These are phyloP conservation scores for Turritis glabra DNA, from an alignment of 345 rosid species.

Conservation along the genomic window DNA sequence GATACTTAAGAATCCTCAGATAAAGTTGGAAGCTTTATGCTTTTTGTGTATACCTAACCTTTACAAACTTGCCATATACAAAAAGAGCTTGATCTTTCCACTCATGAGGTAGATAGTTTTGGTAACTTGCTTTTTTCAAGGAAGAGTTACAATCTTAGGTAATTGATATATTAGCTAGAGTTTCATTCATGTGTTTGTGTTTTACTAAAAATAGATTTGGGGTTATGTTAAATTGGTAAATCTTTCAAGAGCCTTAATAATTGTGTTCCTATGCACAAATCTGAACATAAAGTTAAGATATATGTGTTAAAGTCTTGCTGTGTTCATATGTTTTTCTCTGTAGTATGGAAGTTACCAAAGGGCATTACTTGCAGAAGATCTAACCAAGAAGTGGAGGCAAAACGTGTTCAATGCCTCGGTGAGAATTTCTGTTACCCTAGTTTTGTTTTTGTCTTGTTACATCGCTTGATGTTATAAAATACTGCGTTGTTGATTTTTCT, in stretches of 20 bases:
- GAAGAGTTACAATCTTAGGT: conserved; percentile 10
- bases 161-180: background rate
- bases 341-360: conserved; percentile 82
- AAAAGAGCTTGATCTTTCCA: conserved; percentile 4
- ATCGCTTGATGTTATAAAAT: conserved; percentile 10
- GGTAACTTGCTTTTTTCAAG: conserved; percentile 12
- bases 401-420: conserved; percentile 62
- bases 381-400: conserved; percentile 82
- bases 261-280: background rate
- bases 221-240: background rate
- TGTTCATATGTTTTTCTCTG: conserved; percentile 10
- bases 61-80: conserved; percentile 5
- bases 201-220: background rate
- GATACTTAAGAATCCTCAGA: background rate
- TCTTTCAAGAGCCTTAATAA: background rate
- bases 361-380: conserved; percentile 67
- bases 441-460: background rate
- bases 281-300: background rate
- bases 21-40: conserved; percentile 37
- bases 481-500: conserved; percentile 10
- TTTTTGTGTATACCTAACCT: conserved; percentile 14
- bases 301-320: background rate
- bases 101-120: background rate
- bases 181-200: conserved; percentile 3
- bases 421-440: background rate